These are phyloP conservation scores for Casuarina cunninghamiana DNA, from an alignment of 306 rosid species.

Conservation along the genomic window DNA sequence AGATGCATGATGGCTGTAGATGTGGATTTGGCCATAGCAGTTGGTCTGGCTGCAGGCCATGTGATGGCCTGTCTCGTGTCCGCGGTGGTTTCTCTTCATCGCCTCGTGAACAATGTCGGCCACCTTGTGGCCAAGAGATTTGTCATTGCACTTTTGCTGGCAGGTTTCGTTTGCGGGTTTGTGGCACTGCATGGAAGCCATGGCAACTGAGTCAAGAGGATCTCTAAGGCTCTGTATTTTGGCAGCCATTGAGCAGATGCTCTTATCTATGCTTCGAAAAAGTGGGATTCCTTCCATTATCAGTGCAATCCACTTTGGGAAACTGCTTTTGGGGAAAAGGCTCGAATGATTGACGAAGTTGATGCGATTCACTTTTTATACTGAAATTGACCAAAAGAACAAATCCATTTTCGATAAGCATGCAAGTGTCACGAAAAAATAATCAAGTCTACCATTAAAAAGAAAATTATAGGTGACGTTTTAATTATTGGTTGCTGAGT, in stretches of 20 bases:
- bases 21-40: background rate
- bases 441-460: too few relatives aligned
- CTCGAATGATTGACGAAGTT: background rate
- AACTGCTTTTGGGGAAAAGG: background rate
- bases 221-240: background rate
- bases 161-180: conserved; percentile 34
- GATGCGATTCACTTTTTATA: too few relatives aligned
- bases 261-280: background rate
- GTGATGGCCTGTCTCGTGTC: conserved; percentile 30
- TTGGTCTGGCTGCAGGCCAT: conserved; percentile 24
- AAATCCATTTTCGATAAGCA: too few relatives aligned
- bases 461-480: too few relatives aligned
- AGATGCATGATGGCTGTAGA: too few relatives aligned
- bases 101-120: conserved; percentile 42
- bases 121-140: conserved; percentile 40
- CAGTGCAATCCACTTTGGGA: background rate
- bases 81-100: conserved; percentile 38
- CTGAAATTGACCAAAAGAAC: too few relatives aligned
- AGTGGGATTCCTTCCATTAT: background rate
- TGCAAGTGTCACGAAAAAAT: too few relatives aligned
- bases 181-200: conserved; percentile 49
- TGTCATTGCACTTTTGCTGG: conserved; percentile 44
- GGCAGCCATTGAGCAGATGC: background rate
- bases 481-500: too few relatives aligned
- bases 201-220: conserved; percentile 32